phyloP scores from a whole-genome alignment of 1,284 basidiomycete species.

The Pholiota adiposa region DNA sequence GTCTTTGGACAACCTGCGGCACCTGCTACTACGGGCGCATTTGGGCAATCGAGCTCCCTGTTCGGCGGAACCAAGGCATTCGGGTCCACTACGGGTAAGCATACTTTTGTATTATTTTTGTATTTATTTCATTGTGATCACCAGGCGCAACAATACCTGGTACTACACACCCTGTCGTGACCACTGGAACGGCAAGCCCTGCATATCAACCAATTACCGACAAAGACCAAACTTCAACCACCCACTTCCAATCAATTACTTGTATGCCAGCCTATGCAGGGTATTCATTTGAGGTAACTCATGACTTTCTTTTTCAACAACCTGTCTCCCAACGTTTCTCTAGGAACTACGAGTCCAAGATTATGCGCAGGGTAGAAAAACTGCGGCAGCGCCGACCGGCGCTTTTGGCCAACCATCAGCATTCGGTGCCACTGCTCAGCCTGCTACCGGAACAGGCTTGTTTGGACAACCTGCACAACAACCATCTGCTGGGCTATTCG shows the following conservation, averaged over 20 bases:
- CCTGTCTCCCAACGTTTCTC: background rate
- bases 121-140: conserved; percentile 8
- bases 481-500: conserved; percentile 35
- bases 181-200: conserved; percentile 67
- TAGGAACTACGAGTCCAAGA: conserved; percentile 79
- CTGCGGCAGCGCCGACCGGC: conserved; percentile 42
- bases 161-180: conserved; percentile 43
- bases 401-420: conserved; percentile 47
- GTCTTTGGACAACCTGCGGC: conserved; percentile 37
- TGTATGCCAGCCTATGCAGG: conserved; percentile 72
- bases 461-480: conserved; percentile 39
- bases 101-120: conserved; percentile 2
- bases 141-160: conserved; percentile 34
- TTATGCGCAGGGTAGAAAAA: conserved; percentile 77
- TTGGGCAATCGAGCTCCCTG: conserved; percentile 40
- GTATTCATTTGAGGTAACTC: conserved; percentile 74
- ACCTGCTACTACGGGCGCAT: conserved; percentile 36
- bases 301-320: too few relatives aligned
- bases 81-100: conserved; percentile 20
- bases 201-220: conserved; percentile 57
- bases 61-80: conserved; percentile 56
- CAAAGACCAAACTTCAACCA: conserved; percentile 56
- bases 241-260: conserved; percentile 77
- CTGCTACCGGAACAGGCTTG: conserved; percentile 25
- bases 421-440: conserved; percentile 45